A percentile compares a stretch with the other conserved stretches of the same genome.
Conservation (phyloP, 495 filamentous ascomycete genomes). For the Tuber magnatum region DNA sequence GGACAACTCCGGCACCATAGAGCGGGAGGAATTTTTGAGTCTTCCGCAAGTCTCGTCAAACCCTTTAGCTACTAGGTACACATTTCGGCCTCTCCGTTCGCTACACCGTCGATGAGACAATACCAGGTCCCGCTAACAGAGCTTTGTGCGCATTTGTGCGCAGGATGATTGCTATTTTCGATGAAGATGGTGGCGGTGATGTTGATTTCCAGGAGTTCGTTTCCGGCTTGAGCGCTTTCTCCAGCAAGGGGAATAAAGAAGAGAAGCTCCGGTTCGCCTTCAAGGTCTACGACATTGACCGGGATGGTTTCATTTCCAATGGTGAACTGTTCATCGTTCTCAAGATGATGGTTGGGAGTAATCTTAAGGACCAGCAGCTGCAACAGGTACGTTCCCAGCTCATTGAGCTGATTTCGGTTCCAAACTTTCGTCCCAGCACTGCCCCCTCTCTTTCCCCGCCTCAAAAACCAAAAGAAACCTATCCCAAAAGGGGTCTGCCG, state of each 20-base stretch:
- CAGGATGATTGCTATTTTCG: slow-evolving; percentile 99
- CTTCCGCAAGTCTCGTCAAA: slow-evolving; percentile 97
- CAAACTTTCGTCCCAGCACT: slow-evolving; percentile 24
- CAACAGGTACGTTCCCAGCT: slow-evolving; percentile 58
- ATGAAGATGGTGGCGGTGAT: slow-evolving; percentile 95
- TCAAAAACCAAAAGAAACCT: slow-evolving; percentile 15
- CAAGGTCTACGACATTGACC: slow-evolving; percentile 99
- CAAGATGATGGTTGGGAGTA: slow-evolving; percentile 99
- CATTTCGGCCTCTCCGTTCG: slow-evolving; percentile 10
- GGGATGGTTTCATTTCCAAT: slow-evolving; percentile 97
- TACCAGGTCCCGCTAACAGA: slow-evolving; percentile 20
- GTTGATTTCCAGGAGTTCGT: slow-evolving; percentile 99
- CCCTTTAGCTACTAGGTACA: slow-evolving; percentile 83
- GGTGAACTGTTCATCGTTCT: slow-evolving; percentile 98
- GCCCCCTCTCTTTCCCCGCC: slow-evolving; percentile 6
- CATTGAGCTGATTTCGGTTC: not conserved
- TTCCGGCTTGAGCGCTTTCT: slow-evolving; percentile 88
- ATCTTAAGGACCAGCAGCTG: slow-evolving; percentile 96
- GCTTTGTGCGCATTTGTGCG: not conserved
- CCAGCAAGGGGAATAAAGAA: slow-evolving; percentile 96
- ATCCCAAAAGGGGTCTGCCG: slow-evolving; percentile 17
- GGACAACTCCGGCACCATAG: slow-evolving; percentile 97
- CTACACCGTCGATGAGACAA: not conserved
- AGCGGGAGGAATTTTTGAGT: slow-evolving; percentile 96
- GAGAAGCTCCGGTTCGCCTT: slow-evolving; percentile 97